Evolutionary conservation across 148 eudicot genomes (phyloP).

Genomic region (Rhododendron mucronatum): DNA sequence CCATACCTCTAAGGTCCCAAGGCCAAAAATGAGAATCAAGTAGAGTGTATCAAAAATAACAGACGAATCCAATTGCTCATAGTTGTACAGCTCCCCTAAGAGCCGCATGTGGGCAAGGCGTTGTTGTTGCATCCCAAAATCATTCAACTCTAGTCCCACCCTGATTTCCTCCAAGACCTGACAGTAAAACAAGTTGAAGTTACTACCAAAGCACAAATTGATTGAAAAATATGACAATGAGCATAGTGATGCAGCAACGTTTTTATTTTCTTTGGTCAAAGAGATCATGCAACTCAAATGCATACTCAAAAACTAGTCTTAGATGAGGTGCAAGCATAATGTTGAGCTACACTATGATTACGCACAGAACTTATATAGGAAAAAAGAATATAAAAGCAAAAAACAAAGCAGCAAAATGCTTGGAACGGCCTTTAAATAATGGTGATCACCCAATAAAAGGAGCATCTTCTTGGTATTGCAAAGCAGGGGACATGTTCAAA

Average conservation of each 20-base stretch:
- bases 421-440: not conserved
- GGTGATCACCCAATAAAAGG: not conserved
- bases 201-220: not conserved
- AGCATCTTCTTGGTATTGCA: not conserved
- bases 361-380: not conserved
- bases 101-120: constrained; percentile 96
- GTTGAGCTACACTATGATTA: not conserved
- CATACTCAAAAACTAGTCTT: not conserved
- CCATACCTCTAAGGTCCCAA: constrained; percentile 84
- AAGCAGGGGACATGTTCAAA: not conserved
- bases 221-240: not conserved
- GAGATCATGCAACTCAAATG: not conserved
- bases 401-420: not conserved
- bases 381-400: not conserved
- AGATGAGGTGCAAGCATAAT: not conserved
- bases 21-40: constrained; percentile 83
- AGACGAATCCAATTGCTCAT: constrained; percentile 91
- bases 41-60: constrained; percentile 91
- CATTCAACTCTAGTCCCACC: constrained; percentile 83
- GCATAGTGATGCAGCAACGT: not conserved
- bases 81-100: constrained; percentile 93
- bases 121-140: constrained; percentile 87
- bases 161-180: constrained; percentile 97
- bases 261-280: not conserved
- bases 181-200: constrained; percentile 12